Evolutionary conservation across 805 yeast genomes (phyloP), one percentile per base, ranked within the genome.

Genomic region (Pichia rugopelliculosa): DNA sequence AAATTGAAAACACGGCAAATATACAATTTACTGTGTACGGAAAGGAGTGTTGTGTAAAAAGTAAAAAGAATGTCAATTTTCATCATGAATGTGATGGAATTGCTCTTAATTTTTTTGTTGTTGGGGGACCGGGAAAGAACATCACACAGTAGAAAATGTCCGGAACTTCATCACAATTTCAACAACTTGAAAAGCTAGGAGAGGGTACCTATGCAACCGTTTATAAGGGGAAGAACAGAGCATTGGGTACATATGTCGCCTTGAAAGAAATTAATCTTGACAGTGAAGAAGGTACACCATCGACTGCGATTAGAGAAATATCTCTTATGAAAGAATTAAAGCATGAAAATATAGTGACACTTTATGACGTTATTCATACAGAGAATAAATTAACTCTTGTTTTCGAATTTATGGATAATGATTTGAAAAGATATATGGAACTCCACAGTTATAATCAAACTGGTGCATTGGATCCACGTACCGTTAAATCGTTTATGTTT

Each of bases 121-220:
- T 37, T 15, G 7, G 15, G 13, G 3, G 1, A 9, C 15, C 37
- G n/a, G 38, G 36, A n/a, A 13, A 18, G 17, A n/a, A 13, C 30
- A 24, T 10, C 30, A 4, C 9, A 38, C 33, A 24, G 15, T 5
- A 6, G 12, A 9, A 24, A 17, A 63, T 62, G 67, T 62, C 68
- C 17, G 62, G 62, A 30, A 59, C 69, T 8, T 59, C 73, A 23
- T 69, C 74, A 7, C 75, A 70, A 58, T 68, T 68, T 51, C 72
- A 68, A 47, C 72, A 68, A 65, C 76, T 87, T 47, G 96, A 88
- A 64, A 87, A 87, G 70, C 75, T 87, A 36, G 96, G 96, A 37
- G 96, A 87, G 68, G 96, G 96, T 42, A 87, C 99, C 0, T 93
- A 93, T 68, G 99, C 99, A 58, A 95, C 96, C n/a, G 99, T 93